phyloP scores from a whole-genome alignment of 2,329 filamentous ascomycete species.

The Microascus cirrosus region DNA sequence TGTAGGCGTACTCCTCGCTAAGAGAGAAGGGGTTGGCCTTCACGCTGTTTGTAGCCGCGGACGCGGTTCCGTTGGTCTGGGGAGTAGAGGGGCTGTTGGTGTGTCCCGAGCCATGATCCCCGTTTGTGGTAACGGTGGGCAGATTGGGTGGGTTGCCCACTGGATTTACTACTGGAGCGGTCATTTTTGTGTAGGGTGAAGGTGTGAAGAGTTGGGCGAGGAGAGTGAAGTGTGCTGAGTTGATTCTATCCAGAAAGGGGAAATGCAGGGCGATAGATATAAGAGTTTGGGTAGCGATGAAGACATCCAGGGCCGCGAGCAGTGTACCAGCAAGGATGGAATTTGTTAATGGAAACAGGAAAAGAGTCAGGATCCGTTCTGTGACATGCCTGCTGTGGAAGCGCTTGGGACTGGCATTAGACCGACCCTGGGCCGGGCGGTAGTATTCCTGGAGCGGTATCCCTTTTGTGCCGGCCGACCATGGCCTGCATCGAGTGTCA shows the following conservation, averaged over 20 bases:
- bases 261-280: not conserved
- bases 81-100: not conserved
- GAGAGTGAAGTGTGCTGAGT: not conserved
- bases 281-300: not conserved
- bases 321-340: too few species aligned
- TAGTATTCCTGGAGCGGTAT: too few species aligned
- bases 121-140: not conserved
- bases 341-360: too few species aligned
- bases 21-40: conserved; percentile 16
- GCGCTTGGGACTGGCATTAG: not conserved
- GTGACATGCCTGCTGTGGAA: too few species aligned
- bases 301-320: not conserved
- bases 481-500: too few species aligned
- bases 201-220: not conserved
- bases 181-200: conserved; percentile 5
- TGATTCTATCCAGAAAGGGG: not conserved
- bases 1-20: conserved; percentile 14
- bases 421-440: not conserved
- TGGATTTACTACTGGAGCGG: conserved; percentile 5
- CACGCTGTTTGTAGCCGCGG: conserved; percentile 3
- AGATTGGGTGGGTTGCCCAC: not conserved
- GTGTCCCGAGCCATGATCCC: not conserved
- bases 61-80: not conserved
- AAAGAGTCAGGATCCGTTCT: too few species aligned
- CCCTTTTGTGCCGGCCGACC: too few species aligned